These are phyloP conservation scores for Epichloe coenophiala DNA, from an alignment of 2,329 filamentous ascomycete species.

Conservation along the genomic window DNA sequence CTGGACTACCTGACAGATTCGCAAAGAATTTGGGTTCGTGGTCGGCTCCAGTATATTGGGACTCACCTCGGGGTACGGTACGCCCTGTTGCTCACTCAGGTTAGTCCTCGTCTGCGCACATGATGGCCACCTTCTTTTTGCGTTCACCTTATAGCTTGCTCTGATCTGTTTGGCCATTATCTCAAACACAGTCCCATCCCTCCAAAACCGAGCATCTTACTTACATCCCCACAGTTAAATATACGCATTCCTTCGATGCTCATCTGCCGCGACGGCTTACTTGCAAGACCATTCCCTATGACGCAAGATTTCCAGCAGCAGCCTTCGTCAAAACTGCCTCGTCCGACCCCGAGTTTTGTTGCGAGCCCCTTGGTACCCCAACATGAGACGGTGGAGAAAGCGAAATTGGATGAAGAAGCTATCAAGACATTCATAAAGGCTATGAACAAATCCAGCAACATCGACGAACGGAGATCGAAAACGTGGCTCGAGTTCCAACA, in stretches of 20 bases:
- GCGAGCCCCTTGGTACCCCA: constrained; percentile 32
- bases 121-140: background rate
- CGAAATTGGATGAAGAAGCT: constrained; percentile 29
- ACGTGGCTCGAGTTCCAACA: constrained; percentile 22
- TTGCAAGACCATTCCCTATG: constrained; percentile 29
- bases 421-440: constrained; percentile 28
- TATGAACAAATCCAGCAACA: constrained; percentile 21
- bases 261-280: constrained; percentile 38
- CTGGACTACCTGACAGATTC: constrained; percentile 47
- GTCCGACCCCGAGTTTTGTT: constrained; percentile 21
- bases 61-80: constrained; percentile 44
- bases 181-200: background rate
- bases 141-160: background rate
- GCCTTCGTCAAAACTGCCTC: constrained; percentile 24
- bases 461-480: constrained; percentile 24
- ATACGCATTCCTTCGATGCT: constrained; percentile 50
- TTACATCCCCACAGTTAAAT: constrained; percentile 29
- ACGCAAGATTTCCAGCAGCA: constrained; percentile 32
- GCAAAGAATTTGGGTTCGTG: constrained; percentile 41
- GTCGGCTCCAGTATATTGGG: constrained; percentile 40
- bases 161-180: background rate
- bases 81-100: constrained; percentile 39
- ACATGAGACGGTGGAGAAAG: constrained; percentile 32
- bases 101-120: constrained; percentile 18
- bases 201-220: background rate